phyloP scores from a whole-genome alignment of 2,329 filamentous ascomycete genomes.

The Colletotrichum plurivorum region DNA sequence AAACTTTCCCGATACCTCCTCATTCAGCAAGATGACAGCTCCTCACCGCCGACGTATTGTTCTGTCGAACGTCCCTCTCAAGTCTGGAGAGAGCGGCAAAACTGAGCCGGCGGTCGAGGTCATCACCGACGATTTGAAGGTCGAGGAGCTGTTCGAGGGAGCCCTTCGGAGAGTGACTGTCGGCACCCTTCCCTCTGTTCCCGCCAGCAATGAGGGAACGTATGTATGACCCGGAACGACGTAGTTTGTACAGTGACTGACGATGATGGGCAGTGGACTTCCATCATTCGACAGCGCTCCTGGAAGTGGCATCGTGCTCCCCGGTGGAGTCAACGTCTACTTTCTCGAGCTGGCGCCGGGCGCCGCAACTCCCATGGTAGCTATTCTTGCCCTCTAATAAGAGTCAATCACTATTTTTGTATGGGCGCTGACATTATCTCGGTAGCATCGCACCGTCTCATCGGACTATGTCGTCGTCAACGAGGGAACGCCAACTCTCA shows the following conservation, averaged over 20 bases:
- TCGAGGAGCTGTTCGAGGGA: constrained; percentile 14
- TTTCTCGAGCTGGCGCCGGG: constrained; percentile 21
- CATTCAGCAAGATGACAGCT: background rate
- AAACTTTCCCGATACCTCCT: too few species aligned
- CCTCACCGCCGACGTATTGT: constrained; percentile 16
- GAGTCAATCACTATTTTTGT: background rate
- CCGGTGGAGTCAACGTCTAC: constrained; percentile 23
- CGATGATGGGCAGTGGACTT: background rate
- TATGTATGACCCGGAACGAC: background rate
- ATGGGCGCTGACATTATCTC: background rate
- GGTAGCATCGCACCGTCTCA: constrained; percentile 22
- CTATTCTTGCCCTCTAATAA: background rate
- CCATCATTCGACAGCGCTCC: background rate
- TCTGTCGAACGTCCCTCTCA: constrained; percentile 15
- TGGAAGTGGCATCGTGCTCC: constrained; percentile 18
- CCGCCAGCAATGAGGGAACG: constrained; percentile 12
- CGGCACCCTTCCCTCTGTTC: constrained; percentile 52
- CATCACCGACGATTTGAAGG: background rate
- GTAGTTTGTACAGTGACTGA: background rate
- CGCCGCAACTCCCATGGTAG: constrained; percentile 18
- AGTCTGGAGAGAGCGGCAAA: too few species aligned
- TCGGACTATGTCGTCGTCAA: constrained; percentile 15
- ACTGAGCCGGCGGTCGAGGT: constrained; percentile 20
- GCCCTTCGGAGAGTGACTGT: constrained; percentile 3
- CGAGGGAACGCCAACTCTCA: constrained; percentile 1